phyloP scores from a whole-genome alignment of 1,284 basidiomycete species.

The Amylostereum areolatum region DNA sequence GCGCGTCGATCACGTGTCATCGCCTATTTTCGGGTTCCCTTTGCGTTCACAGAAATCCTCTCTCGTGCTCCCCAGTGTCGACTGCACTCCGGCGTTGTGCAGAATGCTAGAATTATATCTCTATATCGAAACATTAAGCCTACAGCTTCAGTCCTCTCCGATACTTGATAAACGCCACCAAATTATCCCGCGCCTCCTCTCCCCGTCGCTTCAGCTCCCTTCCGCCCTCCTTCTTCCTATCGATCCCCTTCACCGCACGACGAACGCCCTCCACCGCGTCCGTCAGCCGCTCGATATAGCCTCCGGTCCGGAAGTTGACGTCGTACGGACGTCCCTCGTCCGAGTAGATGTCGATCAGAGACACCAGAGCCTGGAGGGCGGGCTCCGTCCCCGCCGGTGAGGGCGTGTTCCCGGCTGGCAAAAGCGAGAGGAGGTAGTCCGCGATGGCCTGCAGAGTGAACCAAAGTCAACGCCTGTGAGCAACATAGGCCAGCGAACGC shows the following conservation, averaged over 20 bases:
- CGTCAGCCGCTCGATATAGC: slow-evolving; percentile 33
- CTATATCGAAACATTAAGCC: not conserved
- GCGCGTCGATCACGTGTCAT: too few species aligned
- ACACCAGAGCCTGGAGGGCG: slow-evolving; percentile 77
- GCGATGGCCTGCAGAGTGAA: slow-evolving; percentile 52
- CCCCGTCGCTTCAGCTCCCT: slow-evolving; percentile 44
- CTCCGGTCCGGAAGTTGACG: slow-evolving; percentile 62
- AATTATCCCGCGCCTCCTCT: slow-evolving; percentile 76
- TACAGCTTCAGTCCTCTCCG: slow-evolving; percentile 53
- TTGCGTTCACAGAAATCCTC: too few species aligned
- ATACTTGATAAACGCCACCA: slow-evolving; percentile 88
- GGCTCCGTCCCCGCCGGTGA: slow-evolving; percentile 58
- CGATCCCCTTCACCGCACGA: slow-evolving; percentile 38
- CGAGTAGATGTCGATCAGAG: slow-evolving; percentile 91
- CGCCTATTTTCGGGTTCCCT: too few species aligned
- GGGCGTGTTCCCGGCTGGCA: slow-evolving; percentile 33
- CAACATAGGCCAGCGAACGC: slow-evolving; percentile 15
- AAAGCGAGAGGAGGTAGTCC: slow-evolving; percentile 56
- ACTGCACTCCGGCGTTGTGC: too few species aligned
- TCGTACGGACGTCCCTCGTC: slow-evolving; percentile 87
- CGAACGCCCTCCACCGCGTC: slow-evolving; percentile 37
- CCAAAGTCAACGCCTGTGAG: not conserved
- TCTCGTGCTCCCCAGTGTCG: too few species aligned
- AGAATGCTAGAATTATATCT: too few species aligned
- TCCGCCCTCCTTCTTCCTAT: slow-evolving; percentile 31